Evolutionary conservation across 257 asterid species (phyloP).

Genomic region (Buddleja alternifolia): DNA sequence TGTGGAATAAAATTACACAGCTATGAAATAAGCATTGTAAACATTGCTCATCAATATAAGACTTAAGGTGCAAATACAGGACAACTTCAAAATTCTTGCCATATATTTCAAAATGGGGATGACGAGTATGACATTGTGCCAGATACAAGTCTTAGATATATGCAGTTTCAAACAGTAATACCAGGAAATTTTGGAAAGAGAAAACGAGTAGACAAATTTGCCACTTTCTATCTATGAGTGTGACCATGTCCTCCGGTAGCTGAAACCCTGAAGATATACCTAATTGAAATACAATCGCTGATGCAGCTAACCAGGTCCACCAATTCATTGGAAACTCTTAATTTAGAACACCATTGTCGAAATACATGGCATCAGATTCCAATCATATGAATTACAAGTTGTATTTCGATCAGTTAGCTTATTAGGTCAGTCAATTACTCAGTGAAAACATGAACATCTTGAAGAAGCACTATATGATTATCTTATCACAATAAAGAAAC

Average conservation of each 20-base stretch:
- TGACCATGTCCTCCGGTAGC: too few species aligned
- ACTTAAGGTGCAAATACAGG: conserved; percentile 9
- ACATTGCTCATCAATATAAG: not conserved
- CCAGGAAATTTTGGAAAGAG: too few species aligned
- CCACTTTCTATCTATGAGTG: too few species aligned
- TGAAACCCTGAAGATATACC: too few species aligned
- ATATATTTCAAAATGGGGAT: too few species aligned
- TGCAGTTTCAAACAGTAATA: too few species aligned
- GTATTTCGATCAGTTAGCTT: not conserved
- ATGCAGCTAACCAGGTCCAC: too few species aligned
- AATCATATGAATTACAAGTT: not conserved
- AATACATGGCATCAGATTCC: conserved; percentile 13
- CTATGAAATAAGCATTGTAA: conserved; percentile 16
- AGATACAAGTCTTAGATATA: too few species aligned
- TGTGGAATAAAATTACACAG: not conserved
- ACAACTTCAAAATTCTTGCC: not conserved
- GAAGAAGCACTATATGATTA: conserved; percentile 4
- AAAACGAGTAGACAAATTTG: too few species aligned
- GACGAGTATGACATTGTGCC: too few species aligned
- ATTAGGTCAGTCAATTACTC: conserved; percentile 11
- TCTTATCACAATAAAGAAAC: not conserved
- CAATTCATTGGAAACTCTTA: too few species aligned
- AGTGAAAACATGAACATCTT: conserved; percentile 13
- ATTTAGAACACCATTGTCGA: not conserved
- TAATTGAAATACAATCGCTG: too few species aligned